These are phyloP conservation scores for Saposhnikovia divaricata DNA, from an alignment of 129 eudicot genomes.

Conservation along the genomic window DNA sequence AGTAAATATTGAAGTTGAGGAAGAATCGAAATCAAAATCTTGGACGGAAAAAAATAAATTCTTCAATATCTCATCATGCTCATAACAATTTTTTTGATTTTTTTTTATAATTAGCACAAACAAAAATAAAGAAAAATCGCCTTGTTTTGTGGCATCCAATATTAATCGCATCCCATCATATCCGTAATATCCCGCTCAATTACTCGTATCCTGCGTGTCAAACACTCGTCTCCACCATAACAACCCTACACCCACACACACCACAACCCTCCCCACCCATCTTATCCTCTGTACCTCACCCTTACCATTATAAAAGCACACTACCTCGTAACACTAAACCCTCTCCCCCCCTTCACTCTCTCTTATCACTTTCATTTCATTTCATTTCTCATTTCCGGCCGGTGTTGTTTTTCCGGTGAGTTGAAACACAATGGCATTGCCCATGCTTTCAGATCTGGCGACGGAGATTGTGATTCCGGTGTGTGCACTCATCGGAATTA, in stretches of 20 bases:
- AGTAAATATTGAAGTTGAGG: no score
- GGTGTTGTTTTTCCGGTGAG: slow-evolving; percentile 36
- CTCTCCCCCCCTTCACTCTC: not conserved
- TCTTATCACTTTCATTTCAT: not conserved
- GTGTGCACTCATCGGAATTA: slow-evolving; percentile 70
- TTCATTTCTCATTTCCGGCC: not conserved
- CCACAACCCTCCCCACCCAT: not conserved
- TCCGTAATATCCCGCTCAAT: not conserved
- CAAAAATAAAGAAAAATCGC: no score
- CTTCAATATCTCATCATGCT: no score
- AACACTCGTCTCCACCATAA: slow-evolving; percentile 11
- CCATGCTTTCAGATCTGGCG: slow-evolving; percentile 68
- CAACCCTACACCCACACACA: slow-evolving; percentile 15
- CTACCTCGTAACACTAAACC: slow-evolving; percentile 7
- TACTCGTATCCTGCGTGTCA: not conserved
- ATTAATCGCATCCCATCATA: no score
- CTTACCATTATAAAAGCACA: slow-evolving; percentile 10
- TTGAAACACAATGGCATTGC: slow-evolving; percentile 23
- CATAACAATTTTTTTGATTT: no score
- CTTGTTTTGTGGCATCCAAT: no score
- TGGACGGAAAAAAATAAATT: no score
- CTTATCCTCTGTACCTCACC: slow-evolving; percentile 26
- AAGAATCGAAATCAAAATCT: no score
- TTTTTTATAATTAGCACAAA: no score
- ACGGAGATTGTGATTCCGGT: slow-evolving; percentile 74